phyloP scores from a whole-genome alignment of 2,329 filamentous ascomycete genomes.

The Alternaria sp. region DNA sequence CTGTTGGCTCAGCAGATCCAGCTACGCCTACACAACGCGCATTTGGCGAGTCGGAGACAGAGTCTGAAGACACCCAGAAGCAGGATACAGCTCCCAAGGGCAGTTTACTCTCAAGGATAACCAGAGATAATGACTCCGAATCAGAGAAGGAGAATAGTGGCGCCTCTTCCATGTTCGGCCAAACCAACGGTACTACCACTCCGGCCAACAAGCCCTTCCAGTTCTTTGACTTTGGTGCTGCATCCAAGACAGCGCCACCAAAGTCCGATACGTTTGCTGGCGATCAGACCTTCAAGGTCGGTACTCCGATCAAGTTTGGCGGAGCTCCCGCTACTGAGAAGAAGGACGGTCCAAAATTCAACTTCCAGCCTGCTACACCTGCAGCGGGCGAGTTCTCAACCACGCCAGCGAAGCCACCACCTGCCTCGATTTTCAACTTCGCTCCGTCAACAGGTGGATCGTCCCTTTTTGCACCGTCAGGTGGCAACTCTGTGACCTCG shows the following conservation, averaged over 20 bases:
- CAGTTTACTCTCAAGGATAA: slow-evolving; percentile 42
- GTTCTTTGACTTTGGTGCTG: slow-evolving; percentile 43
- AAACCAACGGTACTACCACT: slow-evolving; percentile 38
- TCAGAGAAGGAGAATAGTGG: slow-evolving; percentile 35
- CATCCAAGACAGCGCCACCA: slow-evolving; percentile 37
- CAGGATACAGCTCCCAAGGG: slow-evolving; percentile 24
- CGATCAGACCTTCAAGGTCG: slow-evolving; percentile 50
- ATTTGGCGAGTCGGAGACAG: slow-evolving; percentile 32
- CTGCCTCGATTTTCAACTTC: slow-evolving; percentile 35
- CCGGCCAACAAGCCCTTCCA: slow-evolving; percentile 35
- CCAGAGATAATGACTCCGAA: slow-evolving; percentile 28
- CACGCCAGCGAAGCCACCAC: slow-evolving; percentile 37
- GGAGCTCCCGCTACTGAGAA: slow-evolving; percentile 30
- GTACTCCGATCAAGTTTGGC: slow-evolving; percentile 48
- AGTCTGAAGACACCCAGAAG: slow-evolving; percentile 35
- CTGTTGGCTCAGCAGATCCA: slow-evolving; percentile 23
- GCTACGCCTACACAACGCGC: slow-evolving; percentile 36
- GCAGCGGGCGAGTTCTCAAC: slow-evolving; percentile 37
- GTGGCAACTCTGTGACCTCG: slow-evolving; percentile 31
- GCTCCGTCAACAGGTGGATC: slow-evolving; percentile 24
- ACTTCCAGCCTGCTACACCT: slow-evolving; percentile 39
- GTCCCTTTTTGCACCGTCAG: slow-evolving; percentile 35
- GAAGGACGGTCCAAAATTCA: slow-evolving; percentile 34
- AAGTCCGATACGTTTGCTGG: slow-evolving; percentile 42
- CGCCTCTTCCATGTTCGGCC: slow-evolving; percentile 23